phyloP scores from a whole-genome alignment of 768 basidiomycete species.

The Hygrocybe punicea region DNA sequence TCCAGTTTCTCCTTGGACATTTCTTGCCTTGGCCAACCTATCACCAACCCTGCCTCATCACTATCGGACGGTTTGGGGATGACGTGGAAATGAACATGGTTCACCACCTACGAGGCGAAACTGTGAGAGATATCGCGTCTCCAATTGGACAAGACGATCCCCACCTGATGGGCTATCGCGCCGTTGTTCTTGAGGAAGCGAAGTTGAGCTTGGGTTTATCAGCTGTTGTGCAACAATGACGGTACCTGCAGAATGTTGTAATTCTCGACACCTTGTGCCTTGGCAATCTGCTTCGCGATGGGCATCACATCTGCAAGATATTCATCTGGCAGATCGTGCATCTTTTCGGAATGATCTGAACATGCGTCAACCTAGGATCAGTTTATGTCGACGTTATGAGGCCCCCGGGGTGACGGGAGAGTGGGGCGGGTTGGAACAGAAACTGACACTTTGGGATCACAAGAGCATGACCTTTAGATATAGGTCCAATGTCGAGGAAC shows the following conservation, averaged over 20 bases:
- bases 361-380: no score
- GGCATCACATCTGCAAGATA: conserved; percentile 73
- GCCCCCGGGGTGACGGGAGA: no score
- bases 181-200: conserved; percentile 41
- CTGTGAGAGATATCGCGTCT: neutral
- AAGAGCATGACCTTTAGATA: conserved; percentile 87
- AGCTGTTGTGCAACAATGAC: neutral
- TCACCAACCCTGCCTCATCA: conserved; percentile 68
- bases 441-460: conserved; percentile 87
- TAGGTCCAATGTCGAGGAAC: conserved; percentile 90
- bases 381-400: no score
- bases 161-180: conserved; percentile 56
- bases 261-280: conserved; percentile 68
- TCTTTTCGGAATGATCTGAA: conserved; percentile 78
- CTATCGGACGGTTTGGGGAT: conserved; percentile 79
- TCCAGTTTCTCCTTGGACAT: conserved; percentile 65
- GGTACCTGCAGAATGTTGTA: conserved; percentile 79
- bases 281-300: conserved; percentile 82
- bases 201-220: neutral
- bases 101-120: conserved; percentile 51
- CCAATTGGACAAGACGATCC: conserved; percentile 5
- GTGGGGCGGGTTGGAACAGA: no score
- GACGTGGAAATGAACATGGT: conserved; percentile 91
- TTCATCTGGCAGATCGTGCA: conserved; percentile 86
- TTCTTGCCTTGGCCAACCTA: conserved; percentile 73